Percentiles rank a stretch among this genome's conserved stretches.
These are phyloP conservation scores for Grigorovia humatica DNA, from an alignment of 805 yeast species.

Conservation along the genomic window DNA sequence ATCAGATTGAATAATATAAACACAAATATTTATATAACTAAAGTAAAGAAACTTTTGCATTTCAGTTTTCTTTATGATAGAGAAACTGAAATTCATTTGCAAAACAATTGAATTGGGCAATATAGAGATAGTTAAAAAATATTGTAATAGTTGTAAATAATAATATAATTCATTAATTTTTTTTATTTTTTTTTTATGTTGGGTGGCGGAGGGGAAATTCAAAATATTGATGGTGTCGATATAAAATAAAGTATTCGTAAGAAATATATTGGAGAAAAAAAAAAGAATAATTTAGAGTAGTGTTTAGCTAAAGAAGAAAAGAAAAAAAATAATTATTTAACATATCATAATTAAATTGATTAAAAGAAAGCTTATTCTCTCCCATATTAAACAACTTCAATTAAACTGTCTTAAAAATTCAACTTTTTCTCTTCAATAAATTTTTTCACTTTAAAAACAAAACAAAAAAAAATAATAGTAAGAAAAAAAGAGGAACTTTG, in stretches of 20 bases:
- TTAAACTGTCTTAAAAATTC: too few species aligned
- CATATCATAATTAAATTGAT: too few species aligned
- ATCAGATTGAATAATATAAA: too few species aligned
- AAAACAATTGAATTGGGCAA: neutral
- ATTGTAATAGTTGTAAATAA: neutral
- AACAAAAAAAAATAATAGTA: neutral
- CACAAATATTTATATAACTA: too few species aligned
- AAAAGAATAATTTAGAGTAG: neutral
- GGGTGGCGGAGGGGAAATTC: conserved; percentile 39
- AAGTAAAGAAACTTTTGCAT: neutral
- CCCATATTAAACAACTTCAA: too few species aligned
- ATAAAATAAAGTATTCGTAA: neutral
- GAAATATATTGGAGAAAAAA: neutral
- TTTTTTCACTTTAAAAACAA: neutral
- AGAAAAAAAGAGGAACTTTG: neutral
- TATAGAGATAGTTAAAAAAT: neutral
- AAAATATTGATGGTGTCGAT: neutral
- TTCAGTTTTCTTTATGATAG: neutral
- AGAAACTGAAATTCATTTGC: too few species aligned
- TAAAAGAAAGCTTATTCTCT: too few species aligned
- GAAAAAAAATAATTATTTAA: neutral
- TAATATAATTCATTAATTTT: conserved; percentile 10
- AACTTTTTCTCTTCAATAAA: too few species aligned
- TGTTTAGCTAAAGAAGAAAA: neutral
- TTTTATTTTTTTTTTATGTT: conserved; percentile 17